A percentile compares a stretch with the other conserved stretches of the same genome.
Conservation (phyloP, 192 early-diverging fungal species). For the Coemansia aciculifera region DNA sequence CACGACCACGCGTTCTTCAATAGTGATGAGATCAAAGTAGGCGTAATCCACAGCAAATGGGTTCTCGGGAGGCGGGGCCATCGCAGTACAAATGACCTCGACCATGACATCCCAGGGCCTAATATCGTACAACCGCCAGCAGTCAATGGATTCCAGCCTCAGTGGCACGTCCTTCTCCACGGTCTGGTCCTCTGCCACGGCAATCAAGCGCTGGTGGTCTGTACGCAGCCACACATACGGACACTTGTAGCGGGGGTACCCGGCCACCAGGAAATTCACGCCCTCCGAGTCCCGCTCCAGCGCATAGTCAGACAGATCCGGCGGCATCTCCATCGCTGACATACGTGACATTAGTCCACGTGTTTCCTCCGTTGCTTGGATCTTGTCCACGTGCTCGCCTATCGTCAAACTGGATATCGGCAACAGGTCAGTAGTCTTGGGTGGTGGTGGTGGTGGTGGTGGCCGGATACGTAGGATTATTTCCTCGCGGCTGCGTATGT, state of each 20-base stretch:
- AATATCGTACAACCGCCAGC: conserved; percentile 66
- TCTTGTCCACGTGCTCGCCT: conserved; percentile 40
- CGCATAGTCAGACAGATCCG: conserved; percentile 26
- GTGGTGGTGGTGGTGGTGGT: conserved; percentile 53
- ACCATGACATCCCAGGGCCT: conserved; percentile 68
- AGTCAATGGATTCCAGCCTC: conserved; percentile 63
- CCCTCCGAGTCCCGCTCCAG: conserved; percentile 51
- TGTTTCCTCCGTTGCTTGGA: conserved; percentile 37
- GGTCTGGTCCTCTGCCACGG: conserved; percentile 39
- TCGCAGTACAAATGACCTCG: conserved; percentile 62
- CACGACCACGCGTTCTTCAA: conserved; percentile 64
- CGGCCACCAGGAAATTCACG: conserved; percentile 66
- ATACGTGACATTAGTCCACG: not conserved
- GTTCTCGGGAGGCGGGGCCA: conserved; percentile 61
- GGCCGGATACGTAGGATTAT: conserved; percentile 63
- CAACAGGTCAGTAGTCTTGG: conserved; percentile 16
- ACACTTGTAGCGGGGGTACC: conserved; percentile 68
- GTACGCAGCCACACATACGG: conserved; percentile 74
- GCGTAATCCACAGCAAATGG: conserved; percentile 65
- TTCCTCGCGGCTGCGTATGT: conserved; percentile 70
- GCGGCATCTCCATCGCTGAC: conserved; percentile 17
- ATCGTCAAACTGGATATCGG: conserved; percentile 53
- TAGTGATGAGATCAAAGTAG: conserved; percentile 62
- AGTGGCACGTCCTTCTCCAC: conserved; percentile 64
- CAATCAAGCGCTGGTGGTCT: conserved; percentile 60